These are phyloP conservation scores for Xylariales sp. DNA, from an alignment of 2,329 filamentous ascomycete species.

Conservation along the genomic window DNA sequence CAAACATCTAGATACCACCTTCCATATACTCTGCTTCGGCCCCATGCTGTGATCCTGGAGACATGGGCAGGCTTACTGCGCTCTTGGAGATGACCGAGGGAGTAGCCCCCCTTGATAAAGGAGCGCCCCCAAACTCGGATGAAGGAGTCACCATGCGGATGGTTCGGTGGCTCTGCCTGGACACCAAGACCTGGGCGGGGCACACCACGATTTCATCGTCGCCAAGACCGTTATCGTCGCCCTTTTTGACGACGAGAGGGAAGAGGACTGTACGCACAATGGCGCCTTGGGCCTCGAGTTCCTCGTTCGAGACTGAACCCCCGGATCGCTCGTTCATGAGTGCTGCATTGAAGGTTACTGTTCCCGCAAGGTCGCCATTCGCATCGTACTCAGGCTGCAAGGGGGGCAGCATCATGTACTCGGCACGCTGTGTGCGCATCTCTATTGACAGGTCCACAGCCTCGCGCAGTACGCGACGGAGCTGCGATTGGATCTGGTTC, in stretches of 20 bases:
- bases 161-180: slow-evolving; percentile 37
- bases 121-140: slow-evolving; percentile 47
- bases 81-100: slow-evolving; percentile 15
- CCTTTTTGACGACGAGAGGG: slow-evolving; percentile 93
- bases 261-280: slow-evolving; percentile 91
- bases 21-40: slow-evolving; percentile 3
- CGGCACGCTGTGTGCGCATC: slow-evolving; percentile 94
- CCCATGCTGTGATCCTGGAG: slow-evolving; percentile 1
- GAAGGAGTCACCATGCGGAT: slow-evolving; percentile 39
- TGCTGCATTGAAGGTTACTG: slow-evolving; percentile 85
- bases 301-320: slow-evolving; percentile 65
- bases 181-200: slow-evolving; percentile 88
- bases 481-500: slow-evolving; percentile 73
- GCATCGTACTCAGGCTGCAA: slow-evolving; percentile 92
- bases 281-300: slow-evolving; percentile 70
- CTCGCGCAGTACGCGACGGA: slow-evolving; percentile 81
- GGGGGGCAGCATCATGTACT: slow-evolving; percentile 98
- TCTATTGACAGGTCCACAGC: slow-evolving; percentile 90
- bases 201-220: slow-evolving; percentile 95
- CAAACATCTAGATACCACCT: slow-evolving; percentile 1
- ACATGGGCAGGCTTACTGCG: slow-evolving; percentile 12
- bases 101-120: slow-evolving; percentile 24
- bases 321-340: slow-evolving; percentile 92
- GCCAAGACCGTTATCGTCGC: slow-evolving; percentile 79
- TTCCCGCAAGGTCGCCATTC: slow-evolving; percentile 82